Base-by-base conservation (phyloP, 2,329 filamentous ascomycete genomes). In the Ophiostoma piceae region DNA sequence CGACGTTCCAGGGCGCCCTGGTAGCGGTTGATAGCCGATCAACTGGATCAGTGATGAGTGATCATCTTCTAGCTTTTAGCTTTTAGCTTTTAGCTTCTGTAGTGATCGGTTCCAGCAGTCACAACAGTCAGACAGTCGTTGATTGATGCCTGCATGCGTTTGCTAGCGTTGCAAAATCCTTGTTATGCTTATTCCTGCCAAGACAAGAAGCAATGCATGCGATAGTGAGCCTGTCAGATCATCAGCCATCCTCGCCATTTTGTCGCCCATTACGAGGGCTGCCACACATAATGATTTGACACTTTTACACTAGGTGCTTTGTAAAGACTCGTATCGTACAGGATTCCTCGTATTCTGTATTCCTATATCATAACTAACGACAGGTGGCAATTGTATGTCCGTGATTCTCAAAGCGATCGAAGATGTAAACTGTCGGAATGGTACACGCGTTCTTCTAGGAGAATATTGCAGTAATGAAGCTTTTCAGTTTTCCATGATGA, bases 171-270 rank as follows among this genome's bases (percentile, higher is more conserved):
- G 26, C 26, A 29, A 32, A 32, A 60, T 60, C 57, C 57, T 60
- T 60, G 57, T 60, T 60, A 60, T 60, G 57, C 57, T 60, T 60
- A 60, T 60, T 60, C 57, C 22, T 60, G 57, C 57, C 57, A 60
- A 60, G 57, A 60, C 26, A 26, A 22, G 32, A 32, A 47, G 43
- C 57, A 60, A 32, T 60, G 26, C 26, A 32, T 29, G 11, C 22
- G 9, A n/a, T 57, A 7, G 51, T 54, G 51, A 57, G n/a, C 51
- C 51, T 57, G 51, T 26, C 51, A 57, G 51, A 26, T 16, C 51
- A 14, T 26, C 51, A 57, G 51, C 51, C 51, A 57, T 57, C n/a
- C 22, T 57, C 51, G 14, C 39, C 11, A 14, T 43, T 16, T 16
- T 43, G 39, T 43, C 39, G n/a, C 51, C 22, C 51, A 57, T 22